Evolutionary conservation across 768 basidiomycete species (phyloP), one percentile per base, ranked within the genome.

Genomic region (Mycena rebaudengoi): DNA sequence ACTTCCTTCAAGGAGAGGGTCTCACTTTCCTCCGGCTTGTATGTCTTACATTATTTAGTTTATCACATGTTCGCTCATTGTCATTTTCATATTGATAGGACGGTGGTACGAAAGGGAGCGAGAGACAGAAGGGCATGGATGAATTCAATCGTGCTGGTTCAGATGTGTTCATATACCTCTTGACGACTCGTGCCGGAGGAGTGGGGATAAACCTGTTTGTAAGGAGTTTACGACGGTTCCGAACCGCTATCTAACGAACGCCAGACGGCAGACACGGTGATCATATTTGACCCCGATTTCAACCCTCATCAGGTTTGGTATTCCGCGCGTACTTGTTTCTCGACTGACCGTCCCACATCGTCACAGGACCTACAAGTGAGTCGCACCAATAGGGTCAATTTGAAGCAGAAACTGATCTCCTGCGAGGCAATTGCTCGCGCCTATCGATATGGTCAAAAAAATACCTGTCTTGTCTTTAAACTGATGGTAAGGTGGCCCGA

Each of bases 111-210:
- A 92, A 92, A 73, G 89, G 92, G 69, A 81, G 83, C 5, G 86
- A 88, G n/a, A 86, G 98, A 23, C 98, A 99, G 74, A 94, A 94
- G 73, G 89, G 88, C 48, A 98, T 99, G 89, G 98, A 99, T 68
- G 89, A 90, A 65, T 99, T 92, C 82, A 98, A 99, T 76, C 89
- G 86, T 37, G 89, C 90, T 5, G 86, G 85, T 33, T 98, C 96
- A 2, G 94, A 96, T 49, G 78, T 91, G 55, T 97, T 96, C 75
- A 89, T 99, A 65, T 99, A 95, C 76, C 80, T 99, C 2, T 83
- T 99, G 39, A 92, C 94, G 5, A 94, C 96, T 33, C 88, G 97
- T 29, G 98, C 97, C 40, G 96, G 97, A 16, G 96, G 95, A 55
- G 93, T 95, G 54, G 94, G 94, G 53, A 92, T 99, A 75, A 99